Conservation (phyloP, 495 filamentous ascomycete species). For the Hypoxylon fuscum region DNA sequence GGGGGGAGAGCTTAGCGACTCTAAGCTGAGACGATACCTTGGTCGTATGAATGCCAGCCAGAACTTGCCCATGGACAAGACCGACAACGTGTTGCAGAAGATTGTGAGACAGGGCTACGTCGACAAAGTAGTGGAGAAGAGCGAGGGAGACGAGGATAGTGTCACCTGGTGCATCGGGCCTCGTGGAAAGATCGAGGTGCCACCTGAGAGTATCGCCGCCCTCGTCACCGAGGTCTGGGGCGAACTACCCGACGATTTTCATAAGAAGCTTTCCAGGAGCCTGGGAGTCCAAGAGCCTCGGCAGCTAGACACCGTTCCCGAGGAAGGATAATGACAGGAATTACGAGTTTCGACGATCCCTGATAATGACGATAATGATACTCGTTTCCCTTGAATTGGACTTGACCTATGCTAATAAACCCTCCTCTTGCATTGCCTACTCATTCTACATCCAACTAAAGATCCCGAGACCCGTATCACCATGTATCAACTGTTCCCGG, state of each 20-base stretch:
- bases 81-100: conserved; percentile 75
- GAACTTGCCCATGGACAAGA: conserved; percentile 78
- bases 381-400: background rate
- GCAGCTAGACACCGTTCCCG: conserved; percentile 41
- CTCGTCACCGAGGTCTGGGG: conserved; percentile 71
- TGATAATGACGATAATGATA: background rate
- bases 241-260: conserved; percentile 58
- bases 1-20: conserved; percentile 75
- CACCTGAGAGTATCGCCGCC: conserved; percentile 71
- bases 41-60: conserved; percentile 77
- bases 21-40: conserved; percentile 77
- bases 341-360: background rate
- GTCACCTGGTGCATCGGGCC: conserved; percentile 83
- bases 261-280: conserved; percentile 62
- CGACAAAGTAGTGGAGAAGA: conserved; percentile 70
- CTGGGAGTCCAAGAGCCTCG: conserved; percentile 55
- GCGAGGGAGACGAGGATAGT: conserved; percentile 71
- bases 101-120: conserved; percentile 87
- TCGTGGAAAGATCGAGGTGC: conserved; percentile 87
- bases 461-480: background rate
- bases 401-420: background rate
- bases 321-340: conserved; percentile 36
- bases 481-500: background rate
- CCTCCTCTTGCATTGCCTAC: background rate
- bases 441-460: background rate